Evolutionary conservation across 1,284 basidiomycete genomes (phyloP).

Genomic region (Ceratobasidium sp.): DNA sequence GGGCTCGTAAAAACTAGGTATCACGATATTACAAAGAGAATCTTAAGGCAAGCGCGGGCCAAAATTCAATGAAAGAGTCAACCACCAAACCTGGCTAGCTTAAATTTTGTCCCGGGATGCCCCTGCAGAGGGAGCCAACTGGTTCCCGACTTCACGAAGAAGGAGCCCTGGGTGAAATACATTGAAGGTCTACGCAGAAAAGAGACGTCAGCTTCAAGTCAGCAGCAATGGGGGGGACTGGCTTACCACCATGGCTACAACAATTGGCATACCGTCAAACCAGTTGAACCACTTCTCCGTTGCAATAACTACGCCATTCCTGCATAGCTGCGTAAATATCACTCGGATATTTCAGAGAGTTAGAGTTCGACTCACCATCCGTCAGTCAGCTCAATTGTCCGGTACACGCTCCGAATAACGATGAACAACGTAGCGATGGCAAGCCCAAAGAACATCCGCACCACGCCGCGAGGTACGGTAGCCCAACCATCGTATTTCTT

Average conservation of each 20-base stretch:
- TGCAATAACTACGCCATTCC: conserved; percentile 44
- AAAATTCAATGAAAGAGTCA: no score
- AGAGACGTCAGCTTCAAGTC: background rate
- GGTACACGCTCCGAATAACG: conserved; percentile 47
- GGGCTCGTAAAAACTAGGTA: no score
- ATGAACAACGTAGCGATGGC: conserved; percentile 47
- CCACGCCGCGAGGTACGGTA: conserved; percentile 16
- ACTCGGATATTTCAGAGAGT: background rate
- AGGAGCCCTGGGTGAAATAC: conserved; percentile 46
- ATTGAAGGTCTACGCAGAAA: conserved; percentile 40
- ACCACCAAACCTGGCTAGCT: no score
- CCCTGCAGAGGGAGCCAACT: background rate
- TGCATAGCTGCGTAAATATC: background rate
- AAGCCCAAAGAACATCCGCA: conserved; percentile 46
- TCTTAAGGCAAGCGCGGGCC: no score
- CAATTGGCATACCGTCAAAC: conserved; percentile 36
- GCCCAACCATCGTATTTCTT: conserved; percentile 18
- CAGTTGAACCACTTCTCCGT: conserved; percentile 46
- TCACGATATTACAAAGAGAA: no score
- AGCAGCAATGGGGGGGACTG: no score
- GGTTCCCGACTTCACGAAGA: conserved; percentile 9
- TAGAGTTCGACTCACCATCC: conserved; percentile 51
- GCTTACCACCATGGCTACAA: conserved; percentile 37
- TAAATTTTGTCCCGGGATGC: conserved; percentile 12
- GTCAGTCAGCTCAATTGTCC: conserved; percentile 52